phyloP scores from a whole-genome alignment of 2,329 filamentous ascomycete species.

The Sarocladium kiliense region DNA sequence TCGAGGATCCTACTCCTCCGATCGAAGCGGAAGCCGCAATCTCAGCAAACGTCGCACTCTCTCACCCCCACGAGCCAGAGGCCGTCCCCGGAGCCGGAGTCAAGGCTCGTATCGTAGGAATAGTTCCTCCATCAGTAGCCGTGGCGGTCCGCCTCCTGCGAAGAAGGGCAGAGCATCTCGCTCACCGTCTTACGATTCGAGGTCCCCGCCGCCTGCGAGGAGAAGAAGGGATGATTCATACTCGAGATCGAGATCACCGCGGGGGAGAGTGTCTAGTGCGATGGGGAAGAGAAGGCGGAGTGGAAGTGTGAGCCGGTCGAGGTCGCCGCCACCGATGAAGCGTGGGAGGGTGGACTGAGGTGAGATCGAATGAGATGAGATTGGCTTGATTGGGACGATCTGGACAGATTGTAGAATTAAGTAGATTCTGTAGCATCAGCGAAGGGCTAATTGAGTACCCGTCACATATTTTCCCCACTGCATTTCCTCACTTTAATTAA shows the following conservation, averaged over 20 bases:
- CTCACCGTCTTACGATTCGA: slow-evolving; percentile 27
- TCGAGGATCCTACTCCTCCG: slow-evolving; percentile 15
- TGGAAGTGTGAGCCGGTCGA: slow-evolving; percentile 15
- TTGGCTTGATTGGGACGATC: not conserved
- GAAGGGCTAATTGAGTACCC: not conserved
- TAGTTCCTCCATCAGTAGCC: slow-evolving; percentile 28
- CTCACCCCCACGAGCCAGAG: slow-evolving; percentile 14
- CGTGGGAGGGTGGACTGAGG: slow-evolving; percentile 13
- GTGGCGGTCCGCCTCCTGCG: slow-evolving; percentile 8
- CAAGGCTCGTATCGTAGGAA: slow-evolving; percentile 17
- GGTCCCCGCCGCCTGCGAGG: slow-evolving; percentile 17
- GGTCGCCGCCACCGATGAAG: slow-evolving; percentile 20
- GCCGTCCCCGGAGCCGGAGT: slow-evolving; percentile 11
- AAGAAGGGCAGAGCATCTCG: slow-evolving; percentile 13
- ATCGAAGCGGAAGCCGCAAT: slow-evolving; percentile 16
- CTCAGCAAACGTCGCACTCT: slow-evolving; percentile 18
- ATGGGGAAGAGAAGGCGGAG: slow-evolving; percentile 16
- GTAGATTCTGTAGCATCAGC: not conserved
- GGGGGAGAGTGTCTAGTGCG: slow-evolving; percentile 11
- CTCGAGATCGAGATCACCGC: slow-evolving; percentile 15
- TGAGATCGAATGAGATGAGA: not conserved
- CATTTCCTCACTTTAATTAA: no score
- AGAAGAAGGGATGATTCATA: slow-evolving; percentile 15
- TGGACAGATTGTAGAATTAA: not conserved
- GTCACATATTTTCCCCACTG: not conserved